phyloP scores from a whole-genome alignment of 2,329 filamentous ascomycete species.

The Penicillium italicum region DNA sequence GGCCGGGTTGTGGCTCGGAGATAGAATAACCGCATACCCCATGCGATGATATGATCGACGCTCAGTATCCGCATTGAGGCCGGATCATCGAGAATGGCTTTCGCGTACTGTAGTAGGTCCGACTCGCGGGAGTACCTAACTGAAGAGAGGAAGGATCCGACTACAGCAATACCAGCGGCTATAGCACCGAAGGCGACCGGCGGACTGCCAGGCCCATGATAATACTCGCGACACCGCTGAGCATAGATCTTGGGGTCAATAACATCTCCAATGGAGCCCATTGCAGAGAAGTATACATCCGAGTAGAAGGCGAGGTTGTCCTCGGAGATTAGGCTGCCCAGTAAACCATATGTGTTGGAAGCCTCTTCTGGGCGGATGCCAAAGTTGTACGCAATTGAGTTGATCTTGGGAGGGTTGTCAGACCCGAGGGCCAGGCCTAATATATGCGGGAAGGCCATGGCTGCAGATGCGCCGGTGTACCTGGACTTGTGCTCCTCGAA shows the following conservation, averaged over 20 bases:
- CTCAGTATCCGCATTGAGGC: slow-evolving; percentile 25
- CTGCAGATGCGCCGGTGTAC: slow-evolving; percentile 29
- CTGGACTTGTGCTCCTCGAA: slow-evolving; percentile 29
- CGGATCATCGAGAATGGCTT: slow-evolving; percentile 32
- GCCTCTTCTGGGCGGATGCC: slow-evolving; percentile 31
- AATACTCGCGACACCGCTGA: slow-evolving; percentile 30
- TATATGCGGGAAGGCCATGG: slow-evolving; percentile 32
- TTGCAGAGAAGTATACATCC: slow-evolving; percentile 20
- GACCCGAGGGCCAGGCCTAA: slow-evolving; percentile 27
- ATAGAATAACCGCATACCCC: slow-evolving; percentile 31
- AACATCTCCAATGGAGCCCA: slow-evolving; percentile 23
- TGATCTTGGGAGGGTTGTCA: slow-evolving; percentile 24
- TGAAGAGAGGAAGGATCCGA: slow-evolving; percentile 30
- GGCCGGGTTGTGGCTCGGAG: slow-evolving; percentile 32
- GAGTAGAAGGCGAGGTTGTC: slow-evolving; percentile 25
- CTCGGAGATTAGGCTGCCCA: slow-evolving; percentile 26
- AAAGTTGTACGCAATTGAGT: slow-evolving; percentile 32
- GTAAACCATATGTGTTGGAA: slow-evolving; percentile 21
- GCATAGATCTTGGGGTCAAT: slow-evolving; percentile 26
- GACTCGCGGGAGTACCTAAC: slow-evolving; percentile 25
- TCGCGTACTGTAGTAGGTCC: slow-evolving; percentile 31
- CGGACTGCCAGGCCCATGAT: slow-evolving; percentile 15
- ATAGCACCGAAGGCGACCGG: slow-evolving; percentile 25
- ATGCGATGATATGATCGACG: slow-evolving; percentile 30
- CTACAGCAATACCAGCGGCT: slow-evolving; percentile 28